phyloP scores from a whole-genome alignment of 2,329 filamentous ascomycete genomes.

The Coleophoma cylindrospora region DNA sequence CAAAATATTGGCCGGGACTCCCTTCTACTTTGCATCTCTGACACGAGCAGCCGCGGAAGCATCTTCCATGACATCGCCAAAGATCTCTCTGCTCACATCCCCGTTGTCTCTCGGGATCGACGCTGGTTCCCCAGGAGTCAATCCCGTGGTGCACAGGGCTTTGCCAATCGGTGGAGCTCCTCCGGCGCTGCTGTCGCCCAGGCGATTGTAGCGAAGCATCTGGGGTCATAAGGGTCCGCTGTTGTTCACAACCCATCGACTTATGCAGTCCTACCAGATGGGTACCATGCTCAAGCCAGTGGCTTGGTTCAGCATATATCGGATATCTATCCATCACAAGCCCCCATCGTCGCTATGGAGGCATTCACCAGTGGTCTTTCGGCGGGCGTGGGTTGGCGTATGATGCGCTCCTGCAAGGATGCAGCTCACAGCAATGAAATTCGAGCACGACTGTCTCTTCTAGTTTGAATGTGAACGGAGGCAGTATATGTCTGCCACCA shows the following conservation, averaged over 20 bases:
- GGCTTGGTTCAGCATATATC: conserved; percentile 5
- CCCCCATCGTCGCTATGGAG: conserved; percentile 1
- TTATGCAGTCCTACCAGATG: conserved; percentile 1
- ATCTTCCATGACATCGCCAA: conserved; percentile 19
- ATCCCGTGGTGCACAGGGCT: conserved; percentile 18
- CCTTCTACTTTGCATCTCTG: conserved; percentile 25
- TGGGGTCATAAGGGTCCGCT: conserved; percentile 5
- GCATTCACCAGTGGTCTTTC: conserved; percentile 1
- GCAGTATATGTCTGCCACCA: conserved; percentile 5
- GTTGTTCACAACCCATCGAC: conserved; percentile 7
- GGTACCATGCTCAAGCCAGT: background rate
- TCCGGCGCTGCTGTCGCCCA: conserved; percentile 12
- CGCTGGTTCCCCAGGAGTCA: conserved; percentile 18
- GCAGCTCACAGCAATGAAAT: conserved; percentile 6
- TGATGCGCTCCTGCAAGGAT: conserved; percentile 7
- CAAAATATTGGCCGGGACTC: conserved; percentile 23
- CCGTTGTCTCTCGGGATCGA: conserved; percentile 25
- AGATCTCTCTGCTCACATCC: conserved; percentile 19
- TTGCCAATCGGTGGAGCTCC: conserved; percentile 16
- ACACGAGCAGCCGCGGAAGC: conserved; percentile 22
- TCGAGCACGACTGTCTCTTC: conserved; percentile 6
- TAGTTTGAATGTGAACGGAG: conserved; percentile 11
- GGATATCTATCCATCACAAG: conserved; percentile 2
- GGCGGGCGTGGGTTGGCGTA: conserved; percentile 1
- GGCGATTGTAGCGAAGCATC: background rate